phyloP scores from a whole-genome alignment of 164 flowering plant species.

The Liquidambar formosana region DNA sequence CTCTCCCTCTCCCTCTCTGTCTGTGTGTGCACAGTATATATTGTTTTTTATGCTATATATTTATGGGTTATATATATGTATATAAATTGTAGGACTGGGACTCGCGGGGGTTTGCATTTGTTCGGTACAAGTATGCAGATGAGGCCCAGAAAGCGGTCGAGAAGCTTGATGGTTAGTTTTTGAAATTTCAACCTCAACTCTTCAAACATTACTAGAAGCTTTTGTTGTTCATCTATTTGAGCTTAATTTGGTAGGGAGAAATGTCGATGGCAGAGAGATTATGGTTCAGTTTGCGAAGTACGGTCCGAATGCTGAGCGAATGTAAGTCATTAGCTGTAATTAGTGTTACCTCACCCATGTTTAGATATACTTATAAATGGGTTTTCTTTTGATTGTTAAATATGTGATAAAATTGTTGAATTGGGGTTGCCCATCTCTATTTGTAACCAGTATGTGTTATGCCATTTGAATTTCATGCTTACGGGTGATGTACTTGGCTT shows the following conservation, averaged over 20 bases:
- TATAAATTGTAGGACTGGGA: conserved; percentile 40
- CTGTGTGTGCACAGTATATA: neutral
- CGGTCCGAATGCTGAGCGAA: conserved; percentile 73
- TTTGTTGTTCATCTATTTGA: too few relatives aligned
- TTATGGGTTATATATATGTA: neutral
- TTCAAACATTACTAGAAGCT: too few relatives aligned
- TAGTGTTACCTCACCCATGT: too few relatives aligned
- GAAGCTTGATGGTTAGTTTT: conserved; percentile 62
- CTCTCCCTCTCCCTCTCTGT: neutral
- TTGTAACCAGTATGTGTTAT: too few relatives aligned
- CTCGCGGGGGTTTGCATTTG: conserved; percentile 52
- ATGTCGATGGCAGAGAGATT: conserved; percentile 71
- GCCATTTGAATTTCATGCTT: too few relatives aligned
- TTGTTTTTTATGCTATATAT: neutral
- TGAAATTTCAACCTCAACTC: too few relatives aligned
- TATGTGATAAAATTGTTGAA: too few relatives aligned
- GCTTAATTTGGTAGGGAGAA: conserved; percentile 43
- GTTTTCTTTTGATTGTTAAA: too few relatives aligned
- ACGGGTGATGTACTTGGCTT: too few relatives aligned
- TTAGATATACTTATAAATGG: too few relatives aligned
- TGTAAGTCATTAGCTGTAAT: conserved; percentile 42
- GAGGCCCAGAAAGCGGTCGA: conserved; percentile 69
- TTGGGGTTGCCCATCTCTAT: too few relatives aligned
- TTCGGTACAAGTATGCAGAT: conserved; percentile 48
- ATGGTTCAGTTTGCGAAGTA: conserved; percentile 83